phyloP scores from a whole-genome alignment of 768 basidiomycete genomes.

The Artomyces pyxidatus region DNA sequence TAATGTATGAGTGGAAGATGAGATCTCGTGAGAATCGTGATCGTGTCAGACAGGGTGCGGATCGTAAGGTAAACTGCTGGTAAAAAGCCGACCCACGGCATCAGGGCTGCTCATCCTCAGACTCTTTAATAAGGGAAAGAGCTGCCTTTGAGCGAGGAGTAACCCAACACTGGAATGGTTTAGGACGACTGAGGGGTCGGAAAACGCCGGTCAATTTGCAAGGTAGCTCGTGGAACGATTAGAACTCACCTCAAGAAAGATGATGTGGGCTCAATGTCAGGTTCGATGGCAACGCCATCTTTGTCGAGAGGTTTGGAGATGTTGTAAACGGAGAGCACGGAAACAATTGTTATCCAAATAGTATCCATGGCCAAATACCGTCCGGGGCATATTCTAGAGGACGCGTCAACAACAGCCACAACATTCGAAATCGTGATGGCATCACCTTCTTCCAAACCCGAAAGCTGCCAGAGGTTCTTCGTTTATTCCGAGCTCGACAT shows the following conservation, averaged over 20 bases:
- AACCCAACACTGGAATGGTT: constrained; percentile 33
- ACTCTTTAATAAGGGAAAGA: constrained; percentile 25
- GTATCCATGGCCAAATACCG: constrained; percentile 35
- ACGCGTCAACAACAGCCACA: not conserved
- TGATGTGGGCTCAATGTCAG: constrained; percentile 28
- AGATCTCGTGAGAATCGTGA: too few relatives aligned
- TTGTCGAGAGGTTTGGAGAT: constrained; percentile 31
- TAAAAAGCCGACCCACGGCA: not conserved
- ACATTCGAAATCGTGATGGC: constrained; percentile 1
- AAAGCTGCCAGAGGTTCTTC: constrained; percentile 30
- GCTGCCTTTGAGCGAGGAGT: constrained; percentile 27
- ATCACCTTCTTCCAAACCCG: constrained; percentile 34
- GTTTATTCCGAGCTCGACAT: constrained; percentile 25
- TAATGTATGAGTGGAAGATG: too few relatives aligned
- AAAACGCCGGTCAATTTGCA: not conserved
- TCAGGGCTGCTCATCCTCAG: constrained; percentile 6
- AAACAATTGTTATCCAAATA: constrained; percentile 35
- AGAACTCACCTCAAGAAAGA: constrained; percentile 27
- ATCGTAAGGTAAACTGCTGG: not conserved
- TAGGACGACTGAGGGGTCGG: constrained; percentile 27
- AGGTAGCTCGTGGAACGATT: not conserved
- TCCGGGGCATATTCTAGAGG: constrained; percentile 35
- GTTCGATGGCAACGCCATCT: constrained; percentile 27
- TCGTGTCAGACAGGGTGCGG: too few relatives aligned
- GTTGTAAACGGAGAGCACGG: constrained; percentile 30